Evolutionary conservation across 129 eudicot genomes (phyloP).

Genomic region (Pittosporum tobira): DNA sequence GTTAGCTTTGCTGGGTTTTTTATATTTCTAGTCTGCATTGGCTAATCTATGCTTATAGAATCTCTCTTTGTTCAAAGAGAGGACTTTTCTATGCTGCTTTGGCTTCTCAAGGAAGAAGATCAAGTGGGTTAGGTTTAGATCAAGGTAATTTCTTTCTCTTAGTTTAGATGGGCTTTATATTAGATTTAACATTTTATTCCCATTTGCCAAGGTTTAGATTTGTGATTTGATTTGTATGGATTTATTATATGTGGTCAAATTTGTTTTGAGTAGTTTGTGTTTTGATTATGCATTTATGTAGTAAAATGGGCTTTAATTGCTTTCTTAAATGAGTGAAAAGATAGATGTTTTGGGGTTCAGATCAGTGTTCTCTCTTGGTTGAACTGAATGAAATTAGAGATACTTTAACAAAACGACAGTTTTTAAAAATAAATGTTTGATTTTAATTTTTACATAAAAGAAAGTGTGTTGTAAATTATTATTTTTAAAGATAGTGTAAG

Average conservation of each 20-base stretch:
- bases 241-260: neutral
- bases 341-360: neutral
- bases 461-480: too few species aligned
- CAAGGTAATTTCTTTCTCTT: conserved; percentile 24
- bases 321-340: neutral
- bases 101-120: conserved; percentile 35
- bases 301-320: neutral
- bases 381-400: too few species aligned
- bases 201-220: neutral
- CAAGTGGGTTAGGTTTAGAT: conserved; percentile 30
- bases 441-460: too few species aligned
- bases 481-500: too few species aligned
- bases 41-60: conserved; percentile 26
- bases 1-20: conserved; percentile 11
- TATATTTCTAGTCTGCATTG: conserved; percentile 25
- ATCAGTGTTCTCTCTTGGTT: neutral
- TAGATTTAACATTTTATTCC: conserved; percentile 2
- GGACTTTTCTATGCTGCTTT: conserved; percentile 19
- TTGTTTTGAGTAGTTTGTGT: neutral
- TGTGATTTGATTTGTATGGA: conserved; percentile 1
- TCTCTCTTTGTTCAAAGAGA: conserved; percentile 14
- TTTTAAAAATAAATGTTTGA: too few species aligned
- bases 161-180: neutral
- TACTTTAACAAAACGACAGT: too few species aligned
- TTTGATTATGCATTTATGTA: neutral